A percentile compares a stretch with the other conserved stretches of the same genome.
Conservation (phyloP, 169 alveolate genomes). For the Perkinsus chesapeaki region DNA sequence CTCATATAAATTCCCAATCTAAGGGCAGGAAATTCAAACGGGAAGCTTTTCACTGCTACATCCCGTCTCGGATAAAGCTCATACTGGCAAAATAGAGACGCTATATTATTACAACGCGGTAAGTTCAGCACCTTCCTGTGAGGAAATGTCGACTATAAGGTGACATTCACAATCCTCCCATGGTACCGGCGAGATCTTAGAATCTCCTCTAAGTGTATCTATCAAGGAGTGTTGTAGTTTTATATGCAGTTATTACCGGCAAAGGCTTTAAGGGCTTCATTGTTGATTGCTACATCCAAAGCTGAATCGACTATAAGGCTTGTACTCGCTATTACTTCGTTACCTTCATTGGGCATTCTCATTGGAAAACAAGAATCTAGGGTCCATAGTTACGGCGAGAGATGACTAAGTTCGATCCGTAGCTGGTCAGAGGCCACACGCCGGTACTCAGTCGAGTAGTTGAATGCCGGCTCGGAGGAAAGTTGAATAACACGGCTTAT, state of each 20-base stretch:
- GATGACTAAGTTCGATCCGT: too few species aligned
- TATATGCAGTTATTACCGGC: neutral
- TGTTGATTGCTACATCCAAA: neutral
- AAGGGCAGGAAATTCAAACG: neutral
- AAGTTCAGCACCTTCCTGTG: neutral
- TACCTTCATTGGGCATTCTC: neutral
- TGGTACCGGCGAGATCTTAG: neutral
- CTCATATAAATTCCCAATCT: too few species aligned
- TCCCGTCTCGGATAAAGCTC: neutral
- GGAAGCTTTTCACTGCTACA: neutral
- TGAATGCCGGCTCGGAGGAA: too few species aligned
- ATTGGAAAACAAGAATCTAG: too few species aligned
- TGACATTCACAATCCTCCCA: neutral
- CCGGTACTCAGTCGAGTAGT: too few species aligned
- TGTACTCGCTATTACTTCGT: neutral
- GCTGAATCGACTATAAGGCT: neutral
- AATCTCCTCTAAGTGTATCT: neutral
- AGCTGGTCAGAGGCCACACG: too few species aligned
- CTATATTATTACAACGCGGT: neutral
- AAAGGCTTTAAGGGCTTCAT: neutral
- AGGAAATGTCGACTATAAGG: neutral
- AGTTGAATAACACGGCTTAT: too few species aligned
- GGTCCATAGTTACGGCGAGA: too few species aligned
- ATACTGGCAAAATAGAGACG: too few species aligned
- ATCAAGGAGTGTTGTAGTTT: neutral